These are phyloP conservation scores for Starmerella stellata DNA, from an alignment of 805 yeast genomes.

Conservation along the genomic window DNA sequence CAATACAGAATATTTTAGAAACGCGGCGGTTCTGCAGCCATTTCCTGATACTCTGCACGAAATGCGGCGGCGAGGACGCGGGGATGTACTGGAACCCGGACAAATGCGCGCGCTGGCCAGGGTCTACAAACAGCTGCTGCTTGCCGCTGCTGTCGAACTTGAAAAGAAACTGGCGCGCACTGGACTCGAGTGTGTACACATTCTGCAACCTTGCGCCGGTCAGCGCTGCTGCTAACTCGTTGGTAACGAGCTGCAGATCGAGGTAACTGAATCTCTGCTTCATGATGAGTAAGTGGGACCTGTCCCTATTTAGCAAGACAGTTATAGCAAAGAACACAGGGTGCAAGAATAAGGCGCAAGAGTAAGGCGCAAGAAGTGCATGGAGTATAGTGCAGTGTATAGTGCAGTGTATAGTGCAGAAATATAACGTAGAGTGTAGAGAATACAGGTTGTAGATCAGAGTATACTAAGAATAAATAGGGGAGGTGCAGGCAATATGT, in stretches of 20 bases:
- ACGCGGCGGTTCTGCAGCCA: conserved; percentile 67
- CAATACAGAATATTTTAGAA: conserved; percentile 53
- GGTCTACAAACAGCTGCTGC: conserved; percentile 55
- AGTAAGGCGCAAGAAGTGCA: too few relatives aligned
- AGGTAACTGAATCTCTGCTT: conserved; percentile 76
- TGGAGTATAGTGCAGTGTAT: too few relatives aligned
- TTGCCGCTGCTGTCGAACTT: conserved; percentile 55
- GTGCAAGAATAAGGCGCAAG: too few relatives aligned
- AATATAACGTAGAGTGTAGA: too few relatives aligned
- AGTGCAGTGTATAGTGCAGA: too few relatives aligned
- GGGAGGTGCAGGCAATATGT: too few relatives aligned
- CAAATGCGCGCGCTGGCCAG: conserved; percentile 64
- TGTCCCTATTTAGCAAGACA: too few relatives aligned
- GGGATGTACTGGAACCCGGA: conserved; percentile 70
- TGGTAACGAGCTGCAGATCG: conserved; percentile 54
- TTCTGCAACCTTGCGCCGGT: conserved; percentile 60
- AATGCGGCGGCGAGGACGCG: conserved; percentile 66
- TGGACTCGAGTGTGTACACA: conserved; percentile 61
- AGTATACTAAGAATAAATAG: too few relatives aligned
- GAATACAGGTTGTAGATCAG: too few relatives aligned
- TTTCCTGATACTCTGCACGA: conserved; percentile 71
- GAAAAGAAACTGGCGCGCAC: conserved; percentile 52
- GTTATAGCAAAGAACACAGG: too few relatives aligned
- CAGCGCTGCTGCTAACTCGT: conserved; percentile 42
- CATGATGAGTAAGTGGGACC: conserved; percentile 7